phyloP scores from a whole-genome alignment of 192 early-diverging fungal genomes.

The Diversispora eburnea region DNA sequence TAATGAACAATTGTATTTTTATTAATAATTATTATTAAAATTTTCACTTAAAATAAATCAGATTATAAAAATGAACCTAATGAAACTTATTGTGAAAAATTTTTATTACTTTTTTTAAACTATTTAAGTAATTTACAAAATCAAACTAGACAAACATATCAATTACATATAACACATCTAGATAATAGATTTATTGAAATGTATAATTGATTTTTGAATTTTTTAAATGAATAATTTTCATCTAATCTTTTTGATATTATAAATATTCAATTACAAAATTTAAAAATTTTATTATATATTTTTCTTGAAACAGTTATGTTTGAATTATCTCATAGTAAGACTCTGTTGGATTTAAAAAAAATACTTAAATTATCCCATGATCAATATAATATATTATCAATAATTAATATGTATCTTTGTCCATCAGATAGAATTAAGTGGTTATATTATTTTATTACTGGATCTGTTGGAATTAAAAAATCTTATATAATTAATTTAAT shows the following conservation, averaged over 20 bases:
- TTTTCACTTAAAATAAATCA: neutral
- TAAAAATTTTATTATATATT: neutral
- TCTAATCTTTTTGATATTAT: neutral
- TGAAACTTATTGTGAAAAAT: neutral
- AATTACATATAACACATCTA: neutral
- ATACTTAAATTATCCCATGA: neutral
- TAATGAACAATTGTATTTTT: neutral
- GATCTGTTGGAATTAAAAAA: neutral
- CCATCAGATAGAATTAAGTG: neutral
- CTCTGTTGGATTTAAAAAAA: no score
- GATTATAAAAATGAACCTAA: neutral
- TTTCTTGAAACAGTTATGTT: neutral
- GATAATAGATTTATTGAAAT: neutral
- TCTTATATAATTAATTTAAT: neutral
- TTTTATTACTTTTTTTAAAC: neutral
- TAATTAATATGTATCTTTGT: neutral
- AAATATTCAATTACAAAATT: neutral
- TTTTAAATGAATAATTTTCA: neutral
- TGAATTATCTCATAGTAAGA: no score
- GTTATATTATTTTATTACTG: constrained; percentile 2
- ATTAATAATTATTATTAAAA: neutral
- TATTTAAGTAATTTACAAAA: neutral
- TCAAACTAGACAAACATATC: neutral
- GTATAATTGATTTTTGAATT: neutral
- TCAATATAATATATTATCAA: neutral